Conservation (phyloP, 306 rosid species). For the Purshia tridentata region DNA sequence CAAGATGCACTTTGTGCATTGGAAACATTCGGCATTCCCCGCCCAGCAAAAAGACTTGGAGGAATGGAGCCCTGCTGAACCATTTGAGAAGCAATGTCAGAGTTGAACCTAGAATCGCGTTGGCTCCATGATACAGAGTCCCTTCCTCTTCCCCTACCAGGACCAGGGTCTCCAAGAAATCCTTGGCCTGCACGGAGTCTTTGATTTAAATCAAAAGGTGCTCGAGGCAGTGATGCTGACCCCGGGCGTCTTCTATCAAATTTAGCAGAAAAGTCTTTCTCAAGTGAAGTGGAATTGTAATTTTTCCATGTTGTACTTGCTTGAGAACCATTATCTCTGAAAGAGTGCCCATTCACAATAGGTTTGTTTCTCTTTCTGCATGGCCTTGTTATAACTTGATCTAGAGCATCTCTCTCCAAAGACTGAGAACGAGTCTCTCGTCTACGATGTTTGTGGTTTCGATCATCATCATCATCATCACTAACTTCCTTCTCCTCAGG, state of each 20-base stretch:
- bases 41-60: constrained; percentile 66
- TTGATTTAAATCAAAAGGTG: constrained; percentile 65
- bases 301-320: constrained; percentile 54
- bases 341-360: constrained; percentile 61
- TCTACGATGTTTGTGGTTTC: constrained; percentile 93
- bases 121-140: constrained; percentile 80
- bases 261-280: constrained; percentile 56
- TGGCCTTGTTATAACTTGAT: constrained; percentile 69
- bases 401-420: constrained; percentile 70
- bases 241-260: constrained; percentile 81
- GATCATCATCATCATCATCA: constrained; percentile 93
- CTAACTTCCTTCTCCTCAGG: constrained; percentile 95
- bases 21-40: constrained; percentile 80
- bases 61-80: constrained; percentile 79
- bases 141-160: constrained; percentile 92
- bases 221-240: constrained; percentile 46
- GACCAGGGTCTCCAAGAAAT: constrained; percentile 57
- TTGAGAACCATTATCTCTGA: constrained; percentile 78
- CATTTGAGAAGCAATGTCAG: constrained; percentile 86
- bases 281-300: constrained; percentile 43
- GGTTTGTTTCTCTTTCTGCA: constrained; percentile 71
- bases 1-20: constrained; percentile 78
- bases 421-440: constrained; percentile 74
- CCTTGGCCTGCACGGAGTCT: constrained; percentile 61
- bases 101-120: constrained; percentile 73